Evolutionary conservation across 208 protist genomes (phyloP), one percentile per base, ranked within the genome.

Genomic region (Entamoeba histolytica): DNA sequence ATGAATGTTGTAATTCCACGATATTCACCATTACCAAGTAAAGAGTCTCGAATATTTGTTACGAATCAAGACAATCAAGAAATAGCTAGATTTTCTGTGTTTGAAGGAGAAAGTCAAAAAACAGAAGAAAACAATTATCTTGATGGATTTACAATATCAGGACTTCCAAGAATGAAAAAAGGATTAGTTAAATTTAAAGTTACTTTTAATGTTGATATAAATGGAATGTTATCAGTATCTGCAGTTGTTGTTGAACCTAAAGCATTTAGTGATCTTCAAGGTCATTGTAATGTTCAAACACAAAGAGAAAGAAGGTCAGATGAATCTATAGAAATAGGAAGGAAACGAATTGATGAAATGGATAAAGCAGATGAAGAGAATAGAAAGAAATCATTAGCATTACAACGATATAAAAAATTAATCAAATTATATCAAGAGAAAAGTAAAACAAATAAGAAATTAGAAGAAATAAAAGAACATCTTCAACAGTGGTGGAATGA

Each of bases 81-180:
- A 14, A 94, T 94, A 14, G 98, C 98, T 52, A 69, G 10, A 4
- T 98, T 98, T 94, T 96, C 98, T 95, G 97, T 99, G 15, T 99
- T 97, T 94, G 98, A 99, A 96, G 98, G 98, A 92, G 98, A 99
- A 96, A 97, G 98, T 91, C 93, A 97, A 39, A 98, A 99, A 96
- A 98, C 98, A 92, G 98, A 99, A 96, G 98, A 99, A 96, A 99
- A 99, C 96, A 96, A 98, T 94, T 93, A 98, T 0, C 95, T 99
- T 93, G 97, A 98, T 92, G 98, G 98, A 95, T 99, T 99, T 94
- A 98, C 99, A 94, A 96, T 99, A 12, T 96, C 96, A 92, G 97
- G 97, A 93, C 99, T 99, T 92, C 92, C 94, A 5, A 94, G 94
- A 35, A 94, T 94, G n/a, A 95, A 95, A 17, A 94, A 95, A 91